phyloP scores from a whole-genome alignment of 352 stramenopile species.

The Aphanomyces astaci region DNA sequence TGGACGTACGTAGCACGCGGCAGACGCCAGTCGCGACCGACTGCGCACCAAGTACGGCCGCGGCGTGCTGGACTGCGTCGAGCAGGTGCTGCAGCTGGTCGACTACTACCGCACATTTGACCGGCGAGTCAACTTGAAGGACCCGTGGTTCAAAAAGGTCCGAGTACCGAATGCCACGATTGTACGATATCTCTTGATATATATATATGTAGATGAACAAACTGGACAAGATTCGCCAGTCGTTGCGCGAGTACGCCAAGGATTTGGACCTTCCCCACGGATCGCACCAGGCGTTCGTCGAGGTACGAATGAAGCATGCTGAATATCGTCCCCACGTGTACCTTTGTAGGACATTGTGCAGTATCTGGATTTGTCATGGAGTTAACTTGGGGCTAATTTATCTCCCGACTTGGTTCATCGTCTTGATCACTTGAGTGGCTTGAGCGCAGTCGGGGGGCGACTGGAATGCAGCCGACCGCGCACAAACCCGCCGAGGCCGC shows the following conservation, averaged over 20 bases:
- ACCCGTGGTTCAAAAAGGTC: conserved; percentile 54
- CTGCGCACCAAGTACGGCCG: conserved; percentile 58
- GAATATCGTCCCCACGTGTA: background rate
- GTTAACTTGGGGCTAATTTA: conserved; percentile 11
- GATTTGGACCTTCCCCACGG: conserved; percentile 48
- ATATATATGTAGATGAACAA: conserved; percentile 40
- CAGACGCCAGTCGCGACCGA: conserved; percentile 22
- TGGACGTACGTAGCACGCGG: background rate
- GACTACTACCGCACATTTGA: conserved; percentile 79
- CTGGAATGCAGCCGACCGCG: conserved; percentile 61
- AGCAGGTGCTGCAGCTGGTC: conserved; percentile 71
- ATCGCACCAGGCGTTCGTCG: conserved; percentile 49
- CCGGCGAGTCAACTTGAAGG: conserved; percentile 54
- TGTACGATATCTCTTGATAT: too few relatives aligned
- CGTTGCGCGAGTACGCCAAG: conserved; percentile 56
- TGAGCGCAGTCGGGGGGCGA: conserved; percentile 32
- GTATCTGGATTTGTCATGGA: conserved; percentile 34
- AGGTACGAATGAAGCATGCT: conserved; percentile 30
- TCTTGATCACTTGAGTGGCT: background rate
- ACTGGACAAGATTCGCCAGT: conserved; percentile 63
- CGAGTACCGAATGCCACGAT: too few relatives aligned
- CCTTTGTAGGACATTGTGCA: conserved; percentile 26
- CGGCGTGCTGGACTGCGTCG: conserved; percentile 48
- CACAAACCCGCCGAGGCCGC: conserved; percentile 76
- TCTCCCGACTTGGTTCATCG: background rate